Base-by-base conservation (phyloP, 1,139 yeast genomes). In the Wickerhamomyces sp. region DNA sequence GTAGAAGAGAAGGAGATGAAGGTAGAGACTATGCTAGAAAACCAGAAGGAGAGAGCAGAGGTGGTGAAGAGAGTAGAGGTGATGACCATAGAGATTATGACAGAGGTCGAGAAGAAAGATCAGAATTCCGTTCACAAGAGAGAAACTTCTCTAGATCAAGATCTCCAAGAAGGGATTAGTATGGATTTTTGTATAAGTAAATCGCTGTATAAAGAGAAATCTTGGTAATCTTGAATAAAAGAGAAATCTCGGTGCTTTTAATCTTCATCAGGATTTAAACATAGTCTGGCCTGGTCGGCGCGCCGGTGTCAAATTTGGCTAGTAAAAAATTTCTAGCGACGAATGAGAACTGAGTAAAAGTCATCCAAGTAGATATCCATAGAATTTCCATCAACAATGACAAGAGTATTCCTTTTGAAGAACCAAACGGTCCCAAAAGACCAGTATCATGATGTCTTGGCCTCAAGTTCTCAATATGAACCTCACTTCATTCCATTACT, bases 401-500 rank as follows among this genome's bases (percentile, higher is more conserved):
- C 45, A n/a, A 39, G 35, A 11, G 56, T 71, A 2, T 55, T 81
- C 6, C 62, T 86, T 18, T 64, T 88, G 49, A 88, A 88, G 67
- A 87, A 85, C 60, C 73, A 73, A 49, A 83, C 90, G 0, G 70
- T 71, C 4, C 89, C 90, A 1, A 58, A 54, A 5, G 96, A 88
- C 58, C 81, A 82, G 0, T 88, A 88, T 57, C 71, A 76, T 41
- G 71, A 37, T 2, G 42, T 40, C 10, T 48, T 56, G 15, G 70
- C 80, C 42, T 41, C 49, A 6, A 52, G 59, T 2, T 54, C 67
- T 7, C 69, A 69, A 0, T 72, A 66, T 49, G 60, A 63, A 0
- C 74, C 82, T 0, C 60, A 60, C 7, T 89, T 88, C 58, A 66
- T 89, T 4, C 96, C 96, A 0, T 67, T 89, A 36, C 69, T 89